Evolutionary conservation across 208 protist species (phyloP), one percentile per base, ranked within the genome.

Genomic region (Plasmodiophora brassicae): DNA sequence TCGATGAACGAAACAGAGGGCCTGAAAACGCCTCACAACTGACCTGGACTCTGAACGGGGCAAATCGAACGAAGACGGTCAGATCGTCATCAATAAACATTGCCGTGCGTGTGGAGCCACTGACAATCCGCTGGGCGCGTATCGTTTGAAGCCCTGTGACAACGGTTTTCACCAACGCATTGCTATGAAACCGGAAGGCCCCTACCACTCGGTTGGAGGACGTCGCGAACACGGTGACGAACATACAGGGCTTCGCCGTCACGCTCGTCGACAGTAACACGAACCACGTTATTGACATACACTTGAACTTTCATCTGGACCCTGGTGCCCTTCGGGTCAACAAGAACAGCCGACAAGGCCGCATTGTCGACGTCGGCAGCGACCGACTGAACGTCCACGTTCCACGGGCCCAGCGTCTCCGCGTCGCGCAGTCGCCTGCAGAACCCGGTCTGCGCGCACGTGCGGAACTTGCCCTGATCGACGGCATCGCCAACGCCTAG

Each of bases 381-480:
- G 65, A 78, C 41, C 32, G 65, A 44, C n/a, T 5, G 10, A 44
- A 38, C 14, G n/a, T 78, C 57, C 0, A 87, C 8, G 57, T 54
- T 44, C 46, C 46, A 35, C 0, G 20, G 22, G n/a, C 38, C 35
- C n/a, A n/a, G n/a, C 0, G 54, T 22, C 50, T 45, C 32, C 41
- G 85, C 28, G 57, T 5, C 38, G 88, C 36, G 20, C 0, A 41
- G 10, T 28, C 60, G n/a, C 45, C 83, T 87, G 53, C 94, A 95
- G 84, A 95, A 95, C 57, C 88, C 65, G 1, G 89, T 92, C 28
- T 94, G 89, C 0, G 86, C 28, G 87, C 94, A 95, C 1, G 91
- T 94, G 14, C 88, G 88, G 86, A 95, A 95, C 72, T 95, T 94
- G 44, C 84, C 86, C 22, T 35, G 22, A 87, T 95, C 93, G 10